Evolutionary conservation across 805 yeast species (phyloP), one percentile per base, ranked within the genome.

Genomic region (Lipomyces orientalis): DNA sequence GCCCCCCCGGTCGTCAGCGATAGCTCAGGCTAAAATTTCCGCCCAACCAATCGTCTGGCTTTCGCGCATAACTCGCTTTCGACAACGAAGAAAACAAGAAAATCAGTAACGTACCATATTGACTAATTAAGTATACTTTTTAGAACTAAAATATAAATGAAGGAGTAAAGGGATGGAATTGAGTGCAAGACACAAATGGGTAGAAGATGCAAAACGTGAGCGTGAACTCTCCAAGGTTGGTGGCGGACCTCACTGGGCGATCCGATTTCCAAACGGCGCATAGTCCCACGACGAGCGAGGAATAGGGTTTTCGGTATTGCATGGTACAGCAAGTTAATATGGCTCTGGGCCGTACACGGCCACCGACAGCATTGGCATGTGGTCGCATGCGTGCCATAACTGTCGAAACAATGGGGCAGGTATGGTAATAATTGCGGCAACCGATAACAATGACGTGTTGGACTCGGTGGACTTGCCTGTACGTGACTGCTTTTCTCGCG

Each of bases 101-200:
- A 10, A 46, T 14, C 16, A 16, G 16, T 43, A 9, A 46, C 70
- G 16, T 65, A 67, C 70, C 70, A 67, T 67, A 58, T 64, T 67
- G 70, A 55, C 14, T 2, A 33, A 61, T n/a, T 46, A 59, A 34
- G 16, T 43, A n/a, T 43, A 43, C 49, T 43, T 14, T 39, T 39
- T 43, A 2, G 0, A 43, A 43, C 16, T 43, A 4, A n/a, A 19
- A 37, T 12, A 33, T 25, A 16, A 58, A 39, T 35, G 64, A 51
- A 61, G 51, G 51, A 37, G 54, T 55, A 46, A 60, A 54, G 49
- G 37, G 58, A 49, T 54, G 61, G 58, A 22, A 25, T 35, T 22
- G 22, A 58, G 16, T 12, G 51, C 43, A 62, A 49, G 58, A 58
- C 33, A 58, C 33, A 34, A 62, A 34, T 39, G 14, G 19, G 29